Evolutionary conservation across 2,329 filamentous ascomycete species (phyloP).

Genomic region (Colletotrichum cuscutae): DNA sequence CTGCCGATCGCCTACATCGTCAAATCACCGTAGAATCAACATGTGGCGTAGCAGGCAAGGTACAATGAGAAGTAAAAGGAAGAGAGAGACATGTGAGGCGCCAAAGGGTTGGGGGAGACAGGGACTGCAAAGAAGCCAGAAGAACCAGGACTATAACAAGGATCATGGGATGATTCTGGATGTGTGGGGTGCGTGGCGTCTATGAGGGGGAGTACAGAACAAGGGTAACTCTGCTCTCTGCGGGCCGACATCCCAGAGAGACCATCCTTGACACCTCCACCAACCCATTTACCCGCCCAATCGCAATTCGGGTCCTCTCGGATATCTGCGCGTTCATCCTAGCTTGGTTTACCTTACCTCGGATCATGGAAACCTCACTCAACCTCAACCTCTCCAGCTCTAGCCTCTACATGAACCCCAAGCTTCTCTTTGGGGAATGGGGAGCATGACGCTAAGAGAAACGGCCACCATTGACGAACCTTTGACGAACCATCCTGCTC

Average conservation of each 20-base stretch:
- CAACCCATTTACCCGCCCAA: constrained; percentile 40
- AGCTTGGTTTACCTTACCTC: not conserved
- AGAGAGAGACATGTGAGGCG: not conserved
- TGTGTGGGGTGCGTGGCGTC: constrained; percentile 8
- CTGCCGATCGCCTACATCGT: not conserved
- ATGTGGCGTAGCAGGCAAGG: not conserved
- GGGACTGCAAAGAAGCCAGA: not conserved
- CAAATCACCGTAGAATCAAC: not conserved
- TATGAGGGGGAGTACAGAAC: not conserved
- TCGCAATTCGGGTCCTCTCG: constrained; percentile 25
- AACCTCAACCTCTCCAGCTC: not conserved
- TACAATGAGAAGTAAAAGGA: not conserved
- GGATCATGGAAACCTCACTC: not conserved
- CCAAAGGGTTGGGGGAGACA: not conserved
- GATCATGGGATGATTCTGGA: constrained; percentile 7
- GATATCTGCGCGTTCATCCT: constrained; percentile 22
- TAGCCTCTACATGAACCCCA: not conserved
- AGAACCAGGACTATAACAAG: not conserved
- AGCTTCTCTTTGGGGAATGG: not conserved
- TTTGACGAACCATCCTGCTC: not conserved
- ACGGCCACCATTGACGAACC: not conserved
- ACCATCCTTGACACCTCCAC: constrained; percentile 34
- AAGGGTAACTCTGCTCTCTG: constrained; percentile 1
- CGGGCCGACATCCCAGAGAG: constrained; percentile 51
- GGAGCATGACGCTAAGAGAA: not conserved